Base-by-base conservation (phyloP, 768 basidiomycete genomes). In the Termitomyces sp. region DNA sequence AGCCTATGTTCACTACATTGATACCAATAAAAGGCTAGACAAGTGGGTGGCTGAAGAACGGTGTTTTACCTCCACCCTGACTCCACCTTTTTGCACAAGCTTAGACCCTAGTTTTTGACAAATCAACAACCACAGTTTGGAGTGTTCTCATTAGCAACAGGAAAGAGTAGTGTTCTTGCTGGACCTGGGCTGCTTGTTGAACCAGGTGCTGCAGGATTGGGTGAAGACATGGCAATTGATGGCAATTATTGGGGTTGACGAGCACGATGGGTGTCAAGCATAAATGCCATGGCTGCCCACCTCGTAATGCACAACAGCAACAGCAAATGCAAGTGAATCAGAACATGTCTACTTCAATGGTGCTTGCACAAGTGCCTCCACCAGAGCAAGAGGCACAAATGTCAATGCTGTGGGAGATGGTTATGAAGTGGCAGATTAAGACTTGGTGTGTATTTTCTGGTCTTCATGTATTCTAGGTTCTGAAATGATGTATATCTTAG, bases 351-450 rank as follows among this genome's bases (percentile, higher is more conserved):
- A 27, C 53, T 54, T 63, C 66, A 47, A 54, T 22, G 57, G 51
- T 3, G 44, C 57, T n/a, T 57, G 64, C n/a, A 50, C 46, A 50
- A 54, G 58, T 16, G 63, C 60, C 22, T 42, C 57, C 30, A 30
- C 50, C 39, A 53, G 65, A 30, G 52, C 58, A 34, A 14, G 40
- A 44, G 34, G 48, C 61, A 64, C 55, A 44, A 51, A 36, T 42
- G 6, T 39, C 44, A 52, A 43, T 43, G 12, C 16, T 42, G 45
- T 67, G 62, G 52, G 76, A 76, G 55, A 66, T 76, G 34, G 65
- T 71, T 7, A 77, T 87, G 76, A 82, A 85, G 30, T 95, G 89
- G 84, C 81, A 89, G 69, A 91, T 97, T 65, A 88, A 86, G 69
- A 93, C 93, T 9, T 95, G 94, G 94, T 93, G 64, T 64, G 86